Conservation (phyloP, 805 yeast genomes). For the Groenewaldozyma salmanticensis region DNA sequence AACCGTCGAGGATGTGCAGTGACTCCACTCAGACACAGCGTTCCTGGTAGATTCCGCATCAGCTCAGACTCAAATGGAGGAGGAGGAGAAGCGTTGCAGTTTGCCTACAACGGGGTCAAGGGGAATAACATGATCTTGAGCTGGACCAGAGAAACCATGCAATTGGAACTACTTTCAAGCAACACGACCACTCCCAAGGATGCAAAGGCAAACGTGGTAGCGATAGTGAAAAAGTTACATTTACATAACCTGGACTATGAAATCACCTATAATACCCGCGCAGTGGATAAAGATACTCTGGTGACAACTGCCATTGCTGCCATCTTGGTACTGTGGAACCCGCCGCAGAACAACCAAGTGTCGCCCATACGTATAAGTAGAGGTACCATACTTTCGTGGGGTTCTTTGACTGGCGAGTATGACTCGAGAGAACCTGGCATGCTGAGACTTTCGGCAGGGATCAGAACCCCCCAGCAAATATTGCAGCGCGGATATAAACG, state of each 20-base stretch:
- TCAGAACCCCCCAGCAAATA: not conserved
- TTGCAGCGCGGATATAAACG: not conserved
- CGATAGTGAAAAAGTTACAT: conserved; percentile 1
- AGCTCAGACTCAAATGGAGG: not conserved
- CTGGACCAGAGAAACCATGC: not conserved
- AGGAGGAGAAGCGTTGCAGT: not conserved
- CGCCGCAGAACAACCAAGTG: too few species aligned
- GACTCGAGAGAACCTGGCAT: not conserved
- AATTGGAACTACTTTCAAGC: not conserved
- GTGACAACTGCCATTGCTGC: conserved; percentile 6
- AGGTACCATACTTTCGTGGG: not conserved
- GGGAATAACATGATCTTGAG: not conserved
- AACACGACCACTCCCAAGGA: not conserved
- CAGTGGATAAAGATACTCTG: conserved; percentile 5
- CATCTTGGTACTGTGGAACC: conserved; percentile 7
- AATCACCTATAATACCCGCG: conserved; percentile 3
- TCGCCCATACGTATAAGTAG: conserved; percentile 1
- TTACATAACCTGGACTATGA: conserved; percentile 5
- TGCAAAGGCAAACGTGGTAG: not conserved
- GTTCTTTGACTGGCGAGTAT: not conserved
- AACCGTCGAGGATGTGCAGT: not conserved
- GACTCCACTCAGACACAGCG: not conserved
- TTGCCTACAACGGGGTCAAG: not conserved
- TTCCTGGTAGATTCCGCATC: not conserved
- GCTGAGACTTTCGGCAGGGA: not conserved